These are phyloP conservation scores for Hyphopichia wangnamkhiaoensis DNA, from an alignment of 1,139 yeast genomes.

Conservation along the genomic window DNA sequence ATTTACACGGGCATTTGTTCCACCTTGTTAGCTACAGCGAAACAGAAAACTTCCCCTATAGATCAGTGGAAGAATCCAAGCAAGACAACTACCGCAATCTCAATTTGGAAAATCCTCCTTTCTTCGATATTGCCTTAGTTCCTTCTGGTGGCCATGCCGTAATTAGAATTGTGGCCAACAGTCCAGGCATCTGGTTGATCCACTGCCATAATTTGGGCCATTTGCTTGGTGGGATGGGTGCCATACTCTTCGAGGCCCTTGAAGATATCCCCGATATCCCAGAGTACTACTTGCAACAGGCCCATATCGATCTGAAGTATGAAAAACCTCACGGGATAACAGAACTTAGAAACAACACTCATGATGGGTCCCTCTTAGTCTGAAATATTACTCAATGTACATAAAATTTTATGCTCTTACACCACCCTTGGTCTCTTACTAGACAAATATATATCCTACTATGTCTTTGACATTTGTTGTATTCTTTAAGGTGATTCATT, in stretches of 20 bases:
- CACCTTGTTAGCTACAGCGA: constrained; percentile 25
- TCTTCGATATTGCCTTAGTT: constrained; percentile 25
- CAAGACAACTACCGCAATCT: constrained; percentile 14
- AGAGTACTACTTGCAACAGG: constrained; percentile 2
- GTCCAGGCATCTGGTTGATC: constrained; percentile 22
- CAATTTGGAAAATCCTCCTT: constrained; percentile 21
- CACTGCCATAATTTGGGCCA: constrained; percentile 43
- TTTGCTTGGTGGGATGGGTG: constrained; percentile 38
- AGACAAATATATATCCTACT: too few species aligned
- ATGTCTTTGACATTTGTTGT: too few species aligned
- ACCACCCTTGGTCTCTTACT: too few species aligned
- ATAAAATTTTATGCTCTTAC: too few species aligned
- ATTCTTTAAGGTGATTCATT: too few species aligned
- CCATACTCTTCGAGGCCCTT: constrained; percentile 26
- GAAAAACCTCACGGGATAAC: constrained; percentile 2
- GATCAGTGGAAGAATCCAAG: constrained; percentile 23
- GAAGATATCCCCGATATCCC: constrained; percentile 17
- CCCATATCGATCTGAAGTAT: constrained; percentile 4
- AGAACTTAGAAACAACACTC: constrained; percentile 6
- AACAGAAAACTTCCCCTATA: constrained; percentile 20
- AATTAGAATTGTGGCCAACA: constrained; percentile 19
- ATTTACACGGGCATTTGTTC: constrained; percentile 37
- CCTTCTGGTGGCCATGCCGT: constrained; percentile 31
- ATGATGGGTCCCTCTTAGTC: constrained; percentile 4
- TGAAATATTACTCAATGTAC: too few species aligned